phyloP scores from a whole-genome alignment of 1,284 basidiomycete species.

The Ceratobasidium sp. region DNA sequence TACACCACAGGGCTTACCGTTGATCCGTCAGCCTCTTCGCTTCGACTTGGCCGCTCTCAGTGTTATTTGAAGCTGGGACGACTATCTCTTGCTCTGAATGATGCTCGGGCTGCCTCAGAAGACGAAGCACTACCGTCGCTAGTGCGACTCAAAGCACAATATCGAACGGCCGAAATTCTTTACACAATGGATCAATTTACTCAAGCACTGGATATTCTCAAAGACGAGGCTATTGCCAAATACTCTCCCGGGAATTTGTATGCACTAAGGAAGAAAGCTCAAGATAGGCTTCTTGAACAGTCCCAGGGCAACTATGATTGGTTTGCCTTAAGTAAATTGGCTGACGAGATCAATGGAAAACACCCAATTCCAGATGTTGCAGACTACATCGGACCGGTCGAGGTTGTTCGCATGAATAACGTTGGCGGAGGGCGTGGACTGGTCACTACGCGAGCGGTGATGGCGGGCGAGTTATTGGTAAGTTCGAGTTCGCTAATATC shows the following conservation, averaged over 20 bases:
- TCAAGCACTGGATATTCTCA: constrained; percentile 30
- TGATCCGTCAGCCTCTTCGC: constrained; percentile 18
- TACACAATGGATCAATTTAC: constrained; percentile 41
- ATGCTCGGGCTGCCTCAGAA: constrained; percentile 38
- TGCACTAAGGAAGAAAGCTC: constrained; percentile 17
- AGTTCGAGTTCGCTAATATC: background rate
- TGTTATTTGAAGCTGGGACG: constrained; percentile 43
- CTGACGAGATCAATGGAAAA: constrained; percentile 10
- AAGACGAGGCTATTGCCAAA: background rate
- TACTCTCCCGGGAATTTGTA: background rate
- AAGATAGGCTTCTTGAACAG: constrained; percentile 35
- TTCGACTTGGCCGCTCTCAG: constrained; percentile 26
- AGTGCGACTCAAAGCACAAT: constrained; percentile 38
- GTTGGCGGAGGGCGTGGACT: constrained; percentile 43
- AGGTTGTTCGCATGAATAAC: constrained; percentile 35
- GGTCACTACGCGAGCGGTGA: constrained; percentile 40
- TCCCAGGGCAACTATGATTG: constrained; percentile 42
- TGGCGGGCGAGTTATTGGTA: constrained; percentile 42
- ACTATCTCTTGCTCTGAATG: constrained; percentile 43
- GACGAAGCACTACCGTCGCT: constrained; percentile 37
- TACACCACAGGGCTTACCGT: constrained; percentile 28
- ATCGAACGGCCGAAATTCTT: constrained; percentile 38
- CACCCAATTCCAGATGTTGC: constrained; percentile 40
- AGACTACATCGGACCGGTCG: constrained; percentile 42
- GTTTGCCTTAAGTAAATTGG: constrained; percentile 34